Base-by-base conservation (phyloP, 768 basidiomycete species). In the Termitomyces sp. region DNA sequence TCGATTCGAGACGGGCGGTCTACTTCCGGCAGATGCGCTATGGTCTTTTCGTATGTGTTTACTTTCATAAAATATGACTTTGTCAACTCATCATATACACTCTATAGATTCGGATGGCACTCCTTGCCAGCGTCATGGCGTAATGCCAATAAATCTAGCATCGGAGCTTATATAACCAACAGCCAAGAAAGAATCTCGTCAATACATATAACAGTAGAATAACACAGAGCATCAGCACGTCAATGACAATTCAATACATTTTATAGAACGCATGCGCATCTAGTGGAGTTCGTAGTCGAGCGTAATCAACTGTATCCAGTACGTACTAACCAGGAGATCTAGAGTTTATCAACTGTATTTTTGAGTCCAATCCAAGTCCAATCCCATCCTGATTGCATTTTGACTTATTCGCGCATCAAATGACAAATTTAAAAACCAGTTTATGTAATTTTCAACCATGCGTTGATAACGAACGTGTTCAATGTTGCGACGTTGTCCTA, bases 11-110 rank as follows among this genome's bases (percentile, higher is more conserved):
- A 30, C 84, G 95, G 12, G 95, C 95, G 2, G 94, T 93, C 22
- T 98, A 98, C 75, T 98, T 98, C 89, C 87, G 96, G 39, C 95
- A 98, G 69, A 98, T 97, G 95, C 87, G 95, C 56, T 96, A 97
- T 69, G 96, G 96, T 46, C 88, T 98, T 61, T 98, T 94, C 69
- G 95, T 98, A 68, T 70, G 95, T 85, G n/a, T 49, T 44, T 32
- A 40, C 44, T 26, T 26, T 39, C n/a, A 27, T n/a, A n/a, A n/a
- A n/a, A 13, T 30, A 30, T 26, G 5, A 12, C 50, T 33, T 13
- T 2, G 34, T 27, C 36, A 20, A 55, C 44, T 52, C 39, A 4
- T 8, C 12, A 4, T 30, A 37, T 53, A 16, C 7, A 39, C 34
- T 4, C 20, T 42, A 27, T 67, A 89, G 88, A 82, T 89, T 65